Evolutionary conservation across 352 stramenopile genomes (phyloP).

Genomic region (Plasmopara muralis): DNA sequence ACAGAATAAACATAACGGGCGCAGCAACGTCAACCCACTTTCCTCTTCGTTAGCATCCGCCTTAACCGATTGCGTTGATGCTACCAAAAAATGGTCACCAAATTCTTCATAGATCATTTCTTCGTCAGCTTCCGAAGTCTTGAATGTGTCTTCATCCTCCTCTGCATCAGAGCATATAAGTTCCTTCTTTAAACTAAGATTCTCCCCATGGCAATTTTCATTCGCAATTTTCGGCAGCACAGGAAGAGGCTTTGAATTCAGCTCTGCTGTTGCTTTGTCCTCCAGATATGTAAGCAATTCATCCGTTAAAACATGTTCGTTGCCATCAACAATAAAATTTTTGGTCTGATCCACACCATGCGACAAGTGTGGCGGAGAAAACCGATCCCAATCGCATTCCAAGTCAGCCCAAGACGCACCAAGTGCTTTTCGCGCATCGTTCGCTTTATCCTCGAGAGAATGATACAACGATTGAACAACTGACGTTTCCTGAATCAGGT

Average conservation of each 20-base stretch:
- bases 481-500: constrained; percentile 50
- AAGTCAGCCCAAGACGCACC: constrained; percentile 57
- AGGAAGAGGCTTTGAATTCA: constrained; percentile 44
- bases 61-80: constrained; percentile 1
- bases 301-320: constrained; percentile 63
- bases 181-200: constrained; percentile 8
- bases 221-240: constrained; percentile 34
- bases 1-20: constrained; percentile 42
- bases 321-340: constrained; percentile 68
- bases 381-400: constrained; percentile 51
- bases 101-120: constrained; percentile 47
- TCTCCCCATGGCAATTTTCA: constrained; percentile 20
- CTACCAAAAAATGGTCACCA: constrained; percentile 38
- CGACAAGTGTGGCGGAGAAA: constrained; percentile 33
- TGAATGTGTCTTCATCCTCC: constrained; percentile 29
- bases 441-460: constrained; percentile 58
- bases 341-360: constrained; percentile 52
- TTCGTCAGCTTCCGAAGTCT: constrained; percentile 39
- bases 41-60: constrained; percentile 1
- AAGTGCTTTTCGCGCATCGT: constrained; percentile 42
- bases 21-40: constrained; percentile 1
- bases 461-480: constrained; percentile 57
- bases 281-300: constrained; percentile 63
- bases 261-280: constrained; percentile 52
- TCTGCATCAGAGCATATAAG: constrained; percentile 3